These are phyloP conservation scores for Colletotrichum sp. DNA, from an alignment of 2,329 filamentous ascomycete genomes.

Conservation along the genomic window DNA sequence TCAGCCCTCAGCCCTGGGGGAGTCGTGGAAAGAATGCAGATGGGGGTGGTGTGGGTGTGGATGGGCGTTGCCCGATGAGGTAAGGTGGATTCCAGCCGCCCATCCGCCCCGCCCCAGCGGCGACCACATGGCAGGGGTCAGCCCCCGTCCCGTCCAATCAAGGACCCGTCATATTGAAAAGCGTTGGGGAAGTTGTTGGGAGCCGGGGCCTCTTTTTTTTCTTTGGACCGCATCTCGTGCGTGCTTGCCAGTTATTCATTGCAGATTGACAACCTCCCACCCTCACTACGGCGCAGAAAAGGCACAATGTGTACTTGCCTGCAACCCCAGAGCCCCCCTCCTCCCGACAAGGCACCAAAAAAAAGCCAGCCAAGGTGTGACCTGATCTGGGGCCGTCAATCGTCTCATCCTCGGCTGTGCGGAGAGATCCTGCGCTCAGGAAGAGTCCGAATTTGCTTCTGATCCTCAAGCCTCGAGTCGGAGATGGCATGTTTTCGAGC, in stretches of 20 bases:
- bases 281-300: neutral
- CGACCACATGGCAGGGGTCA: slow-evolving; percentile 8
- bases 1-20: neutral
- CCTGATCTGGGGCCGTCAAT: slow-evolving; percentile 10
- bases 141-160: slow-evolving; percentile 14
- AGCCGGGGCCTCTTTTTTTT: slow-evolving; percentile 3
- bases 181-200: slow-evolving; percentile 22
- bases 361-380: slow-evolving; percentile 15
- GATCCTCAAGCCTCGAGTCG: neutral
- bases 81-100: slow-evolving; percentile 9
- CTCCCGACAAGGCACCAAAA: neutral
- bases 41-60: neutral
- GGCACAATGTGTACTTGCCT: neutral
- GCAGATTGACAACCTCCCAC: slow-evolving; percentile 18
- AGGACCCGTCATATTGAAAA: slow-evolving; percentile 7
- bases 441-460: slow-evolving; percentile 10
- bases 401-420: slow-evolving; percentile 21
- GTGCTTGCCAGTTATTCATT: slow-evolving; percentile 15
- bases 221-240: slow-evolving; percentile 14
- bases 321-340: neutral
- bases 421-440: neutral
- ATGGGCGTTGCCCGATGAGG: neutral
- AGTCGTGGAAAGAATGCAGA: neutral
- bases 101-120: slow-evolving; percentile 15
- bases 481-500: slow-evolving; percentile 5